A percentile compares a stretch with the other conserved stretches of the same genome.
phyloP scores from a whole-genome alignment of 148 eudicot species.

The Rhododendron kiyosumense region DNA sequence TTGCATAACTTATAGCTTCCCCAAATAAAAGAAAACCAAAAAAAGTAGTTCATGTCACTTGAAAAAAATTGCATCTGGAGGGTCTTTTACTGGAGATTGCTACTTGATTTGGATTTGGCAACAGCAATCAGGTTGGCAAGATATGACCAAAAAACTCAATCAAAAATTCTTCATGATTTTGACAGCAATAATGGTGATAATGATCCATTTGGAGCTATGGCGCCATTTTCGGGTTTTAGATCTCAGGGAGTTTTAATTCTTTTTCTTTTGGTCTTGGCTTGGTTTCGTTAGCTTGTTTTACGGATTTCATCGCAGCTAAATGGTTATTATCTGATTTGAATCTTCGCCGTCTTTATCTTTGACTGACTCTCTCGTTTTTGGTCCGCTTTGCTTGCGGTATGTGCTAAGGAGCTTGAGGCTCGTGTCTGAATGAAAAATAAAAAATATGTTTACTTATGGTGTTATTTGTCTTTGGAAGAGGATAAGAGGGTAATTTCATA shows the following conservation, averaged over 20 bases:
- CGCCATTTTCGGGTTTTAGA: background rate
- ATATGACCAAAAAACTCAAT: background rate
- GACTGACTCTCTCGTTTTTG: background rate
- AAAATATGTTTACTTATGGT: too few species aligned
- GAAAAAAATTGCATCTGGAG: background rate
- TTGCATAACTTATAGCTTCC: background rate
- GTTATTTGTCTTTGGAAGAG: too few species aligned
- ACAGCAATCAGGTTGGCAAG: background rate
- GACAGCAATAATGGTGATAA: background rate
- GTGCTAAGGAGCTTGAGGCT: background rate
- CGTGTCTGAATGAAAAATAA: too few species aligned
- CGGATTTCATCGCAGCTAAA: background rate
- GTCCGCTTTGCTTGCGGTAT: background rate
- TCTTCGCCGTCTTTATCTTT: background rate
- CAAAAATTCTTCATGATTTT: background rate
- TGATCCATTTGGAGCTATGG: background rate
- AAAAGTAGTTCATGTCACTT: background rate
- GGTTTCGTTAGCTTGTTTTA: background rate
- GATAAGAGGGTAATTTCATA: too few species aligned
- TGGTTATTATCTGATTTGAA: background rate
- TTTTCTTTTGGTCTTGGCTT: background rate
- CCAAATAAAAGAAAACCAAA: background rate
- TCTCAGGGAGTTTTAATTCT: background rate
- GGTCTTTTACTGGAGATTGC: background rate
- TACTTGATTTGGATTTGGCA: background rate